Evolutionary conservation across 1,284 basidiomycete genomes (phyloP), one percentile per base, ranked within the genome.

Genomic region (Fomitopsis betulina): DNA sequence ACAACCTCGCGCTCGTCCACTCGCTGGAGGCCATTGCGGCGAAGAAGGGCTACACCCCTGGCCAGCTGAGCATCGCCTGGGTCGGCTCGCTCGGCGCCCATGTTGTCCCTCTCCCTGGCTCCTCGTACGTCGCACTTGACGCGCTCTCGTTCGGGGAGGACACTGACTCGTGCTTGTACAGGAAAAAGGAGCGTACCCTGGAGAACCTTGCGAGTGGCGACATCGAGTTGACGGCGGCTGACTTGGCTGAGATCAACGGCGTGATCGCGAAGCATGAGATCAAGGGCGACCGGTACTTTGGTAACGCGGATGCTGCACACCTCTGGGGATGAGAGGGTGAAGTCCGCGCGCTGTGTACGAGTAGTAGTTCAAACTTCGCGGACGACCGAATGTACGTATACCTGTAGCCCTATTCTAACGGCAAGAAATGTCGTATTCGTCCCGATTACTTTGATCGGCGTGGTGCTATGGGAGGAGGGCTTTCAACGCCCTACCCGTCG

Each of bases 61-160:
- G 81, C 0, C 86, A 89, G 68, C 72, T 90, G 13, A 76, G 78
- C 38, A 74, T 90, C 38, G 85, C 86, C 0, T 90, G 85, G 84
- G 76, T 87, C 9, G 67, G 73, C 27, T 68, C 74, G 1, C 74
- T 79, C 49, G 79, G 77, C 17, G 68, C 70, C 21, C 79, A 80
- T 53, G 73, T 81, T 43, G 74, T 85, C 53, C 82, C 83, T 0
- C 77, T 85, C 47, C 82, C 83, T 0, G 83, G 83, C 5, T 82
- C 80, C 1, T 79, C 79, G 76, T 78, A 56, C 53, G 76, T 75
- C 19, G 5, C 9, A 30, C 12, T 8, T 1, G 25, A 30, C 32
- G 3, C 30, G 19, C 30, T 37, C 2, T 39, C 5, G 13, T 38
- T 43, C 27, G 27, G 27, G 27, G 35, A 30, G 23, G 13, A 39